Percentiles rank a stretch among this genome's conserved stretches.
Evolutionary conservation across 352 stramenopile species (phyloP).

Genomic region (Pythium oligandrum): DNA sequence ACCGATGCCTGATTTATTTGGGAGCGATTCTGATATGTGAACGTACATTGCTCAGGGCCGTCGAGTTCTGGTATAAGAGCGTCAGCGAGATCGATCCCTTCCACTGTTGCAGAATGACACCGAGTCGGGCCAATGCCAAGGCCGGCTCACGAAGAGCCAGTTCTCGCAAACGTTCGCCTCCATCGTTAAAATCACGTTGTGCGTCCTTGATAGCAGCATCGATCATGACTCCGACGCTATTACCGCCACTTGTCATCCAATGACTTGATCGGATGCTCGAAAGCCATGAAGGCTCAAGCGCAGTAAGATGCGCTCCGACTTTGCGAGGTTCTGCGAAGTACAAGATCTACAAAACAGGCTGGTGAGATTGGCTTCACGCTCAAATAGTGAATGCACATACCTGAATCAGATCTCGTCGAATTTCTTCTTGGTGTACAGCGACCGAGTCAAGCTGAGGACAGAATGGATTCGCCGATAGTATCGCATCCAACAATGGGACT

Average conservation of each 20-base stretch:
- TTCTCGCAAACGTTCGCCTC: constrained; percentile 59
- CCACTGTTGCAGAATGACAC: constrained; percentile 31
- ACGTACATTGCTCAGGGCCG: constrained; percentile 58
- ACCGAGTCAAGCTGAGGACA: neutral
- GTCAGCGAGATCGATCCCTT: constrained; percentile 56
- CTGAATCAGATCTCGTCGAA: constrained; percentile 39
- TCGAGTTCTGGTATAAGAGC: constrained; percentile 59
- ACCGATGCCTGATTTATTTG: neutral
- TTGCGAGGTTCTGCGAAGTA: constrained; percentile 60
- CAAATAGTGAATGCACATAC: constrained; percentile 20
- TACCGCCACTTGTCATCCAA: constrained; percentile 7
- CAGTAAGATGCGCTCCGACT: constrained; percentile 37
- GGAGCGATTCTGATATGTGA: neutral
- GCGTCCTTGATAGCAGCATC: constrained; percentile 37
- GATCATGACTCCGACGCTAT: constrained; percentile 36
- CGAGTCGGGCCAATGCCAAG: constrained; percentile 48
- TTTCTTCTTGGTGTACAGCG: constrained; percentile 1
- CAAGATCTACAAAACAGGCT: constrained; percentile 22
- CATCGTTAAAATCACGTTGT: constrained; percentile 34
- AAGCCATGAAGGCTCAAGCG: constrained; percentile 53
- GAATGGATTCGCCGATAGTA: neutral
- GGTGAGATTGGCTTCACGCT: neutral
- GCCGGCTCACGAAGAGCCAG: constrained; percentile 47
- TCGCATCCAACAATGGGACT: constrained; percentile 5
- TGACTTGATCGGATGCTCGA: constrained; percentile 5